Base-by-base conservation (phyloP, 257 asterid genomes). In the Hygrophila difformis region DNA sequence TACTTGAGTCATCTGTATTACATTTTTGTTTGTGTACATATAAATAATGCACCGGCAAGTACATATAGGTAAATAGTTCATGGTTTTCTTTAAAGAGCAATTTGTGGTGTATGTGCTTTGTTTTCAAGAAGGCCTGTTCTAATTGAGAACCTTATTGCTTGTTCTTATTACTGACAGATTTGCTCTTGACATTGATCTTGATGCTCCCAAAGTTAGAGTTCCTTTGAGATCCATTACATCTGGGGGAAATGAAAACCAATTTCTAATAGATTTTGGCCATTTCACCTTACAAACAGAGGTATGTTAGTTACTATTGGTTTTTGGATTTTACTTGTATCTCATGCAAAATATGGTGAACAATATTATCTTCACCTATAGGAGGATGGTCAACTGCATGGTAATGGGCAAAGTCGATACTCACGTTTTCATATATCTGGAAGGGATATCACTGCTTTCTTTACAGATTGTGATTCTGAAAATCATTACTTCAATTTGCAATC, bases 171-270 rank as follows among this genome's bases (percentile, higher is more conserved):
- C 52, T 52, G 33, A 49, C 70, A 91, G 96, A 70, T 91, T 91
- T 71, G 89, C 99, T 62, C 95, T 91, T 57, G 96, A 91, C 73
- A 91, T 91, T 68, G 99, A 91, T 61, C 93, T 91, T 51, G 99
- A 86, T 56, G 98, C 98, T 66, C 98, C 98, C 51, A 91, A 86
- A 78, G 98, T 91, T 53, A 80, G 87, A 61, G 78, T 91, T 65
- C 96, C 96, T 57, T 70, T 91, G 40, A 72, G 80, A 61, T 71
- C 78, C 49, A 46, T 62, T 45, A 63, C 63, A 47, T 70, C 84
- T 53, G 53, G 58, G 28, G 75, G 65, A 59, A 67, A 73, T 56
- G 85, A 72, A 54, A 70, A 87, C 74, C 70, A 86, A 80, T 86
- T 91, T 57, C 67, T 86, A 63, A 58, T 91, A 61, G 95, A 91